Evolutionary conservation across 2,329 filamentous ascomycete species (phyloP).

Genomic region (Cadophora sp.): DNA sequence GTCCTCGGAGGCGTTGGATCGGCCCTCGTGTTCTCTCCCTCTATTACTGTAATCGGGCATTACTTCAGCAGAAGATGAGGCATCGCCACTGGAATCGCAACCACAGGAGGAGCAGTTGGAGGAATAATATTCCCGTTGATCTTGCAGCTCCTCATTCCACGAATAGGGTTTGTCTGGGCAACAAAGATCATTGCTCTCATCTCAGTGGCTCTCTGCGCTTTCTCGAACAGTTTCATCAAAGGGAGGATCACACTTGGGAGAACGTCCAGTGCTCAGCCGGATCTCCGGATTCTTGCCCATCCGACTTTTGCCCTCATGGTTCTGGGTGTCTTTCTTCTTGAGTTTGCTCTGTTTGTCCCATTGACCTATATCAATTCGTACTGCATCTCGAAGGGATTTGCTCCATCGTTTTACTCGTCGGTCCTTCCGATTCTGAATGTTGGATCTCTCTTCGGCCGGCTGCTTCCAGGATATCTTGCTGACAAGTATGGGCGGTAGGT

Average conservation of each 20-base stretch:
- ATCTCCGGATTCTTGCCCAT: conserved; percentile 10
- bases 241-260: neutral
- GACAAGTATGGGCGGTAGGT: conserved; percentile 16
- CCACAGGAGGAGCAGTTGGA: conserved; percentile 10
- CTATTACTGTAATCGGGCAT: conserved; percentile 8
- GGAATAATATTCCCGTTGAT: conserved; percentile 12
- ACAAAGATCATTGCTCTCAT: conserved; percentile 16
- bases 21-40: conserved; percentile 13
- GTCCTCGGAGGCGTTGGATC: conserved; percentile 11
- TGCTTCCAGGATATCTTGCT: conserved; percentile 14
- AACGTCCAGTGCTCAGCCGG: neutral
- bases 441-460: conserved; percentile 8
- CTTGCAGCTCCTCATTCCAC: neutral
- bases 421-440: conserved; percentile 9
- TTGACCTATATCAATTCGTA: conserved; percentile 12
- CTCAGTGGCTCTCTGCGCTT: conserved; percentile 3
- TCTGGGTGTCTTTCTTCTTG: conserved; percentile 7
- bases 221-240: conserved; percentile 5
- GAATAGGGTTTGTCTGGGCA: conserved; percentile 14
- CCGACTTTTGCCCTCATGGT: conserved; percentile 6
- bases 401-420: neutral
- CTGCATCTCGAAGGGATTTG: conserved; percentile 1
- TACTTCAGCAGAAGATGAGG: conserved; percentile 10
- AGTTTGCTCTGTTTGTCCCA: conserved; percentile 14
- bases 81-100: conserved; percentile 11